Conservation (phyloP, 1,284 basidiomycete genomes). For the Leucoagaricus sp. region DNA sequence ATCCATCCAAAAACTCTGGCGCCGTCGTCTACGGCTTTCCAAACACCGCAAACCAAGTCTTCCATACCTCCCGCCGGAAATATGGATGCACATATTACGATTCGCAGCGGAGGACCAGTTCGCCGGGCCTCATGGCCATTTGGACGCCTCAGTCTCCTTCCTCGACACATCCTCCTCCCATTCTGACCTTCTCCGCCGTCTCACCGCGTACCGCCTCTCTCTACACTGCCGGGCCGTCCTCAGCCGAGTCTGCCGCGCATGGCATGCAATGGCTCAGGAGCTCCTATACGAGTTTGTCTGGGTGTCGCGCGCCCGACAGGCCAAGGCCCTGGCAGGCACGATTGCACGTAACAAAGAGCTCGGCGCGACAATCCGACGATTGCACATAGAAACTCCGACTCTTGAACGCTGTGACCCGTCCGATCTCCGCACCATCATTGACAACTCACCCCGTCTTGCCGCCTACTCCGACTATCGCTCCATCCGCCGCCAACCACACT, state of each 20-base stretch:
- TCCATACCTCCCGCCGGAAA: constrained; percentile 19
- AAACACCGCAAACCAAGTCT: not conserved
- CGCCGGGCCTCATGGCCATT: constrained; percentile 12
- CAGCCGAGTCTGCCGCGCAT: constrained; percentile 54
- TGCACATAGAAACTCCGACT: constrained; percentile 70
- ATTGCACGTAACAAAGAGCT: constrained; percentile 28
- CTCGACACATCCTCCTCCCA: constrained; percentile 44
- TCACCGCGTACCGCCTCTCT: constrained; percentile 44
- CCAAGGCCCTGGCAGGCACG: constrained; percentile 49
- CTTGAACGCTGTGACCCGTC: constrained; percentile 65
- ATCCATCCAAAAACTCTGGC: not conserved
- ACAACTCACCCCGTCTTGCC: constrained; percentile 57
- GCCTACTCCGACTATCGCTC: constrained; percentile 65
- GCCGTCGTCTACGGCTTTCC: not conserved
- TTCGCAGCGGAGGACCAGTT: constrained; percentile 18
- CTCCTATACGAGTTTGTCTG: constrained; percentile 69
- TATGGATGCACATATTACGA: constrained; percentile 23
- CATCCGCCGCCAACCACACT: constrained; percentile 44
- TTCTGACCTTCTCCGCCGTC: constrained; percentile 37
- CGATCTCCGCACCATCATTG: constrained; percentile 66
- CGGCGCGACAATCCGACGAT: constrained; percentile 57
- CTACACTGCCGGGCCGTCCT: constrained; percentile 53
- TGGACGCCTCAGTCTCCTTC: constrained; percentile 39
- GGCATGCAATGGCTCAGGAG: constrained; percentile 53
- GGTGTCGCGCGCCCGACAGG: constrained; percentile 61